Evolutionary conservation across 1,139 yeast species (phyloP).

Genomic region (Torulaspora pretoriensis): DNA sequence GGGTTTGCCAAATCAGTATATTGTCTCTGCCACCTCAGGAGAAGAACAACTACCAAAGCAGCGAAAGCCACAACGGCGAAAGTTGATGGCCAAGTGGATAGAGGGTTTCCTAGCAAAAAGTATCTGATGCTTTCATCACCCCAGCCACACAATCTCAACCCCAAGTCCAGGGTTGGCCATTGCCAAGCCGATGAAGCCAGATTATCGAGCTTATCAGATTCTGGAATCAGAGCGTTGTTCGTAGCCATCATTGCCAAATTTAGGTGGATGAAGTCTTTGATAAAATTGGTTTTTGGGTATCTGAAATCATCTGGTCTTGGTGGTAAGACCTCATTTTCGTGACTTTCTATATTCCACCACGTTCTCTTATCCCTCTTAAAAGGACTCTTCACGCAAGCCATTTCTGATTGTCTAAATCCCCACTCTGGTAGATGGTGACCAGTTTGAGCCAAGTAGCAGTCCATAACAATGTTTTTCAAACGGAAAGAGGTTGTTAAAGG

Average conservation of each 20-base stretch:
- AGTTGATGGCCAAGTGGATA: conserved; percentile 91
- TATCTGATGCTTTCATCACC: conserved; percentile 73
- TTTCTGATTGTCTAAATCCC: conserved; percentile 99
- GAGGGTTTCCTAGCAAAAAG: conserved; percentile 88
- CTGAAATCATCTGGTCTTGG: conserved; percentile 64
- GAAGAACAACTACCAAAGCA: conserved; percentile 49
- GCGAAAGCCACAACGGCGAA: conserved; percentile 63
- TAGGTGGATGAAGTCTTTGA: conserved; percentile 85
- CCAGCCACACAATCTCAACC: conserved; percentile 97
- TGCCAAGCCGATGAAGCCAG: conserved; percentile 94
- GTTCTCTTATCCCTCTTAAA: conserved; percentile 85
- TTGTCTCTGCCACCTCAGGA: conserved; percentile 95
- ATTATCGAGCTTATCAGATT: conserved; percentile 83
- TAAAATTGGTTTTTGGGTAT: conserved; percentile 77
- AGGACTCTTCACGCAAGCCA: conserved; percentile 74
- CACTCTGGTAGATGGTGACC: conserved; percentile 83
- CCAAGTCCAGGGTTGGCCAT: conserved; percentile 93
- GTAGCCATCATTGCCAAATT: conserved; percentile 99
- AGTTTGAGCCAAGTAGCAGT: conserved; percentile 83
- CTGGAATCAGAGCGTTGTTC: conserved; percentile 93
- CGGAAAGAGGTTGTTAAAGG: conserved; percentile 86
- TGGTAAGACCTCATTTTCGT: conserved; percentile 71
- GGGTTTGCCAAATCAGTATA: conserved; percentile 52
- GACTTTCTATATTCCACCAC: conserved; percentile 97
- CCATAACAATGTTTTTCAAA: conserved; percentile 59